A percentile compares a stretch with the other conserved stretches of the same genome.
Evolutionary conservation across 352 stramenopile species (phyloP).

Genomic region (Phytophthora cajani): DNA sequence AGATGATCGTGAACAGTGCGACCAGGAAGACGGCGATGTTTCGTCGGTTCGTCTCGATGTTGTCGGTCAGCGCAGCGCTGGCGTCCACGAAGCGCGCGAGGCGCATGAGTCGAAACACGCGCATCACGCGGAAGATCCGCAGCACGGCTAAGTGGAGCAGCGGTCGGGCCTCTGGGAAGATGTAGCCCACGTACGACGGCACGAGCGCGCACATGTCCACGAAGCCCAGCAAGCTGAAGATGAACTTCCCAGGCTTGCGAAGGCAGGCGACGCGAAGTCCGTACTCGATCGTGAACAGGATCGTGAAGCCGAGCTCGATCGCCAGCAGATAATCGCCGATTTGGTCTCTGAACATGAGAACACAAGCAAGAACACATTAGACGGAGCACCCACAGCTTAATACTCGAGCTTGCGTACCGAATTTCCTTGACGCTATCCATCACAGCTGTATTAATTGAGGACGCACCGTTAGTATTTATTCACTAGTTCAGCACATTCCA

Average conservation of each 20-base stretch:
- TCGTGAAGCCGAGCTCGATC: constrained; percentile 80
- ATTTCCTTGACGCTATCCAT: constrained; percentile 77
- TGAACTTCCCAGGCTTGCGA: constrained; percentile 62
- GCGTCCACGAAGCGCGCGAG: constrained; percentile 80
- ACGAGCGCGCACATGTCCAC: constrained; percentile 82
- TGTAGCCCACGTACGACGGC: constrained; percentile 78
- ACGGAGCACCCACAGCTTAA: background rate
- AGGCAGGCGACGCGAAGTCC: constrained; percentile 69
- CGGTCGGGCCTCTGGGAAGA: constrained; percentile 65
- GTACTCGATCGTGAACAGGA: constrained; percentile 87
- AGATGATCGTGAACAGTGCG: constrained; percentile 73
- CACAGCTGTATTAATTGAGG: constrained; percentile 44
- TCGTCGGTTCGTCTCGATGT: constrained; percentile 82
- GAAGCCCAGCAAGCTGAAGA: constrained; percentile 74
- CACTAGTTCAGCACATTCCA: background rate
- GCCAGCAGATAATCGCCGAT: constrained; percentile 70
- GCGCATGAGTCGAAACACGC: constrained; percentile 78
- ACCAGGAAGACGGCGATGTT: constrained; percentile 83
- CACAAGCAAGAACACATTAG: constrained; percentile 1
- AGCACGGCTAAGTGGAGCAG: constrained; percentile 79
- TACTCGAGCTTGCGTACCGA: constrained; percentile 36
- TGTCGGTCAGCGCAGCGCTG: constrained; percentile 71
- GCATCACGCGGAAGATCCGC: constrained; percentile 82
- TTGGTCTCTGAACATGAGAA: constrained; percentile 42
- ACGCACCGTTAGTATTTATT: constrained; percentile 4